These are phyloP conservation scores for Colletotrichum tropicale DNA, from an alignment of 2,329 filamentous ascomycete species.

Conservation along the genomic window DNA sequence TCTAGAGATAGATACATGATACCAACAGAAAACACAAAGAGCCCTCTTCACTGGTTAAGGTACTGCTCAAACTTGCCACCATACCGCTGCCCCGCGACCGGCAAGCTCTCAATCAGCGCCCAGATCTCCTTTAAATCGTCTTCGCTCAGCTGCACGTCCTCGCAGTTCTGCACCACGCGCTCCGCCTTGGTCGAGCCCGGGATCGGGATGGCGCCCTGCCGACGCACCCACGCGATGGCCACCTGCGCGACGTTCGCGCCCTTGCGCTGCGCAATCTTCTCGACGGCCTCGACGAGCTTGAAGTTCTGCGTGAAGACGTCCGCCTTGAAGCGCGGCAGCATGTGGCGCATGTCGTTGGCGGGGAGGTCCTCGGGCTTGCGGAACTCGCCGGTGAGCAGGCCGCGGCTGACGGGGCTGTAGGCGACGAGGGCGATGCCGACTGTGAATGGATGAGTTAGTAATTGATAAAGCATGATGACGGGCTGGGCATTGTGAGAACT, in stretches of 20 bases:
- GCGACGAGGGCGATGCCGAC: slow-evolving; percentile 47
- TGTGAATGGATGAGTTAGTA: slow-evolving; percentile 16
- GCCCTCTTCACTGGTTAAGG: neutral
- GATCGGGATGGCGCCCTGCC: slow-evolving; percentile 63
- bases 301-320: slow-evolving; percentile 59
- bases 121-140: slow-evolving; percentile 57
- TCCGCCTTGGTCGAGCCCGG: slow-evolving; percentile 64
- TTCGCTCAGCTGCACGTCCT: slow-evolving; percentile 49
- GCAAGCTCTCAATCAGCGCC: slow-evolving; percentile 49
- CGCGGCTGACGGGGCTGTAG: slow-evolving; percentile 56
- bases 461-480: neutral
- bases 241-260: slow-evolving; percentile 54
- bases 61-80: neutral
- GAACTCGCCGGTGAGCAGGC: slow-evolving; percentile 50
- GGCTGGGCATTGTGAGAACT: neutral
- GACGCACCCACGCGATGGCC: slow-evolving; percentile 60
- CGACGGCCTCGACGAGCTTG: slow-evolving; percentile 49
- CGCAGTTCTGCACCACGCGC: slow-evolving; percentile 65
- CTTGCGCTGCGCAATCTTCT: slow-evolving; percentile 51
- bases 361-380: slow-evolving; percentile 44
- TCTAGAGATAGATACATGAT: neutral
- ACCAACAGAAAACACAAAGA: neutral
- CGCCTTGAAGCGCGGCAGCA: slow-evolving; percentile 49
- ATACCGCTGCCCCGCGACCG: slow-evolving; percentile 53
- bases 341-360: slow-evolving; percentile 48